Conservation (phyloP, 306 rosid genomes). For the Carpinus viminea region DNA sequence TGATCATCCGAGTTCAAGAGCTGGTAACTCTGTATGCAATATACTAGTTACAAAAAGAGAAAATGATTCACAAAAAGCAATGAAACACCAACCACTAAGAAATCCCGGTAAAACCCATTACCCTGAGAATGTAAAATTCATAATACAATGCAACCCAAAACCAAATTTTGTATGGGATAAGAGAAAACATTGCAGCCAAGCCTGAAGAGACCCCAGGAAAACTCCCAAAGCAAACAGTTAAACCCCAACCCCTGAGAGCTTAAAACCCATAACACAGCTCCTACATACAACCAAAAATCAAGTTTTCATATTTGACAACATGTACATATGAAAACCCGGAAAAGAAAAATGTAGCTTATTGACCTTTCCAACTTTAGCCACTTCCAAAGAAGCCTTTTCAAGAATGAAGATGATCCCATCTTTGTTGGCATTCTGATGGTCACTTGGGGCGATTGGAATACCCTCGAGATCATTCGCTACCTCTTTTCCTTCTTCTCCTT, state of each 20-base stretch:
- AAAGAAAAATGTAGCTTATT: not conserved
- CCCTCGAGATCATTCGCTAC: slow-evolving; percentile 48
- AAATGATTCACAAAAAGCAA: not conserved
- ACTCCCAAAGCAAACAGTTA: not conserved
- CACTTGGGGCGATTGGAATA: slow-evolving; percentile 46
- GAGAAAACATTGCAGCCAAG: not conserved
- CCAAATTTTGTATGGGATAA: not conserved
- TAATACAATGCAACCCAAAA: not conserved
- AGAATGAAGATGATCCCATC: slow-evolving; percentile 68
- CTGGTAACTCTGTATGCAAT: slow-evolving; percentile 58
- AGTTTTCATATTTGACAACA: not conserved
- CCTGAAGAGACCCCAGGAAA: not conserved
- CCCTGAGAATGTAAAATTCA: not conserved
- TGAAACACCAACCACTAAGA: not conserved
- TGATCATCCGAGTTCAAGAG: slow-evolving; percentile 87
- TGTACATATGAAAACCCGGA: not conserved
- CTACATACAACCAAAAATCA: not conserved
- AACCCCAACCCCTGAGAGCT: not conserved
- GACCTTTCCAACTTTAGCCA: slow-evolving; percentile 93
- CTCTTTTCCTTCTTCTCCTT: not conserved
- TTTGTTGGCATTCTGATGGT: slow-evolving; percentile 20
- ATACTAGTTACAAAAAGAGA: not conserved
- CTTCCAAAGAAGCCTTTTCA: slow-evolving; percentile 83
- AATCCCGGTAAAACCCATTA: not conserved
- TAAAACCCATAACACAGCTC: not conserved